Base-by-base conservation (phyloP, 768 basidiomycete genomes). In the Leucosporidium creatinivorum region DNA sequence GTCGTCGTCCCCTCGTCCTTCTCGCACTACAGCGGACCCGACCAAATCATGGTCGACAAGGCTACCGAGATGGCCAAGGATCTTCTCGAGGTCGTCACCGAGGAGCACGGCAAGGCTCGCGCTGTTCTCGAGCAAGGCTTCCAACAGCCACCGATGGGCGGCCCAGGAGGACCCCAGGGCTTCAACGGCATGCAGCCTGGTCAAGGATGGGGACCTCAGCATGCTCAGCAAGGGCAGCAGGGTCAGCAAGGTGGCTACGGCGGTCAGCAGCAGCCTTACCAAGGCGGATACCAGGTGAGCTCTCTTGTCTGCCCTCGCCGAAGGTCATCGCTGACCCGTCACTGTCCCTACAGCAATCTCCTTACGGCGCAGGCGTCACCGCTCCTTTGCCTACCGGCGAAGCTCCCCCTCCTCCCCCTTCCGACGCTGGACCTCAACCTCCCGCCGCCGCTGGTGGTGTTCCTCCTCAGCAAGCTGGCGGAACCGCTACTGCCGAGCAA, bases 41-140 rank as follows among this genome's bases (percentile, higher is more conserved):
- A 93, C 44, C 88, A 91, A 69, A 84, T 83, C 18, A 89, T 92
- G 80, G 87, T 94, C 0, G 86, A 86, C 26, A 85, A 89, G 54
- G 93, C 93, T 5, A 90, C 90, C 78, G 86, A 85, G 10, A 80
- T 93, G 31, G 91, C 91, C 1, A 89, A 93, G 71, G 93, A 97
- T 76, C 83, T 97, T 3, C 83, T 94, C 15, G 83, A 87, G 49
- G 92, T 96, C n/a, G 90, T 98, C 13, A 84, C 84, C 23, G 82
- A 85, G 69, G 92, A 98, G 77, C 91, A 93, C 75, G 86, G 84
- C 31, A 94, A 98, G 78, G 87, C 91, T 62, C 83, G 84, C 68
- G 73, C 80, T 4, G 76, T 63, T 25, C 30, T 58, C 39, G 62
- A 68, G 49, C 55, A 68, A 58, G 47, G 58, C 50, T 44, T 26